phyloP scores from a whole-genome alignment of 495 filamentous ascomycete species.

The Penicillium longicatenatum region DNA sequence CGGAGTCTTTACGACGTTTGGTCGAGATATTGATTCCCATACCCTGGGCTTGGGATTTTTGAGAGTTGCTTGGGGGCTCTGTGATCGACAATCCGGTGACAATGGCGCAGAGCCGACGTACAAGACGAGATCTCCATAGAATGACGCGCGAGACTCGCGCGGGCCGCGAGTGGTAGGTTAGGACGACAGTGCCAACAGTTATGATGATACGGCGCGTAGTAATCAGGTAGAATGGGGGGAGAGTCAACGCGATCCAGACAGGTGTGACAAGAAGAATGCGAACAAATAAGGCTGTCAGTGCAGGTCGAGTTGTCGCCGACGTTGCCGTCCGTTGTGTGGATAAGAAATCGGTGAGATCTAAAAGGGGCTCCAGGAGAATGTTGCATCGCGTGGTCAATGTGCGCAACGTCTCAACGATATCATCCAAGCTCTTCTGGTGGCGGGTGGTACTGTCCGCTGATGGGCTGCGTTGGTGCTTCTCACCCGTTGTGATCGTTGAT shows the following conservation, averaged over 20 bases:
- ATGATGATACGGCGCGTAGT: constrained; percentile 84
- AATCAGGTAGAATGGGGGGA: constrained; percentile 81
- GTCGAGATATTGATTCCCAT: constrained; percentile 50
- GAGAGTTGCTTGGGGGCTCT: constrained; percentile 28
- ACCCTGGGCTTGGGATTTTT: constrained; percentile 39
- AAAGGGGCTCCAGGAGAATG: constrained; percentile 83
- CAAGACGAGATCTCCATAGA: constrained; percentile 79
- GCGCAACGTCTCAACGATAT: constrained; percentile 91
- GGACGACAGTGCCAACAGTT: constrained; percentile 72
- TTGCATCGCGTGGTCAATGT: constrained; percentile 89
- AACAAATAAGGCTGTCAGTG: constrained; percentile 84
- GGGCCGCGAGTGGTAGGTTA: constrained; percentile 90
- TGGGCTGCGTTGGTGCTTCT: constrained; percentile 53
- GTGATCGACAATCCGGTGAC: constrained; percentile 81
- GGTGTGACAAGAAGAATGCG: constrained; percentile 87
- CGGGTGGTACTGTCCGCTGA: constrained; percentile 63
- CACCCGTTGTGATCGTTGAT: constrained; percentile 72
- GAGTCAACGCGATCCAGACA: constrained; percentile 78
- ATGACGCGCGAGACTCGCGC: constrained; percentile 83
- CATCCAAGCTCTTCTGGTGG: constrained; percentile 86
- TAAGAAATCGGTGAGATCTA: constrained; percentile 88
- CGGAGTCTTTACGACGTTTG: constrained; percentile 56
- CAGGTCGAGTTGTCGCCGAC: constrained; percentile 88
- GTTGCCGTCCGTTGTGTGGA: constrained; percentile 90
- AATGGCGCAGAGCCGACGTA: constrained; percentile 65